Evolutionary conservation across 352 stramenopile species (phyloP).

Genomic region (Blastocystis sp.): DNA sequence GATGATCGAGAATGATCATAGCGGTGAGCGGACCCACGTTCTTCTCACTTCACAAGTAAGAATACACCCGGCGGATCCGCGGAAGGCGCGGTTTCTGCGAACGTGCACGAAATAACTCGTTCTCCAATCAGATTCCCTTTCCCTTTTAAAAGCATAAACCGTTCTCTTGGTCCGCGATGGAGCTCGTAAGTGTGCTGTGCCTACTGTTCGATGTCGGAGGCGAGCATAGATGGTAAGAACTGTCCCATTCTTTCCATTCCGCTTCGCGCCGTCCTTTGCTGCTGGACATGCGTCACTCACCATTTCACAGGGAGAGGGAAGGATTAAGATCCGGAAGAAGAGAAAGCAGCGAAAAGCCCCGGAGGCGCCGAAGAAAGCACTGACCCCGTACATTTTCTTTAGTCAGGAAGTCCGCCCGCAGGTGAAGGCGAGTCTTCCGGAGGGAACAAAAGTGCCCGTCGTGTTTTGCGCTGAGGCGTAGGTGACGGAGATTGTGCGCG

Average conservation of each 20-base stretch:
- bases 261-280: background rate
- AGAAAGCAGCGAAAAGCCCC: conserved; percentile 82
- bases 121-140: background rate
- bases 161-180: too few species aligned
- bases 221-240: too few species aligned
- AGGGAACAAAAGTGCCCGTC: conserved; percentile 78
- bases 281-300: background rate
- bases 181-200: too few species aligned
- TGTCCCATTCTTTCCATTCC: too few species aligned
- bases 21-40: too few species aligned
- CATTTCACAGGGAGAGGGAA: background rate
- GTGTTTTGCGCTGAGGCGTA: background rate
- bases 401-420: conserved; percentile 86
- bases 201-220: too few species aligned
- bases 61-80: too few species aligned
- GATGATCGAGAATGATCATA: too few species aligned
- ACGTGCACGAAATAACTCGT: conserved; percentile 15
- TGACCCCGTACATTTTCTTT: conserved; percentile 86
- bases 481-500: conserved; percentile 84
- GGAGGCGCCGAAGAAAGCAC: conserved; percentile 82
- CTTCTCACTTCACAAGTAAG: too few species aligned
- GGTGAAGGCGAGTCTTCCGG: conserved; percentile 82
- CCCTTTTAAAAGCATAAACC: background rate
- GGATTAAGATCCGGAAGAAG: conserved; percentile 60
- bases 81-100: background rate